phyloP scores from a whole-genome alignment of 805 yeast genomes.

The Maudiozyma saulgeensis region DNA sequence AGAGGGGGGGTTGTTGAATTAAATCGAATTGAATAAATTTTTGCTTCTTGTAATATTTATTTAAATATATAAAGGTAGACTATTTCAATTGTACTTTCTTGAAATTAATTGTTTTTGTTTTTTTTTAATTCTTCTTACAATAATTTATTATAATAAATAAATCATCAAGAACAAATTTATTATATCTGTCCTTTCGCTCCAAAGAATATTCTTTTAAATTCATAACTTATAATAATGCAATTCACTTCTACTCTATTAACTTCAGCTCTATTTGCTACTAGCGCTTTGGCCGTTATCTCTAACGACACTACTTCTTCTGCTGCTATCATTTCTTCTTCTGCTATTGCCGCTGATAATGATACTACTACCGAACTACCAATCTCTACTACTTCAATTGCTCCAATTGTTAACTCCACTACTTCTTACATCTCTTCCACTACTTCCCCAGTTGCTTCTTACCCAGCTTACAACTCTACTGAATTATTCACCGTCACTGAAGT shows the following conservation, averaged over 20 bases:
- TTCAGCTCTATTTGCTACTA: slow-evolving; percentile 5
- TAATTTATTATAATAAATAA: neutral
- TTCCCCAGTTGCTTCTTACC: neutral
- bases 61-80: no score
- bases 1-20: no score
- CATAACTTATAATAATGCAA: neutral
- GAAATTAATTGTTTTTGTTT: neutral
- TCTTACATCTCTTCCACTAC: neutral
- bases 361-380: neutral
- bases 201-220: neutral
- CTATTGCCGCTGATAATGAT: neutral
- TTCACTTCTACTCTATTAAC: slow-evolving; percentile 3
- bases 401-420: neutral
- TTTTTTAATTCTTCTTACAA: neutral
- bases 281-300: slow-evolving; percentile 2
- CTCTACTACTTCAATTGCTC: neutral
- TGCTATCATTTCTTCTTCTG: neutral
- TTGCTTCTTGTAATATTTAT: no score
- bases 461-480: slow-evolving; percentile 1
- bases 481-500: slow-evolving; percentile 28
- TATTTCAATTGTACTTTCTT: neutral
- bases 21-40: no score
- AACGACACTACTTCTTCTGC: slow-evolving; percentile 2
- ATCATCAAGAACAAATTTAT: neutral
- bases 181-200: slow-evolving; percentile 1